Conservation (phyloP, 352 stramenopile genomes). For the Globisporangium nodosum region DNA sequence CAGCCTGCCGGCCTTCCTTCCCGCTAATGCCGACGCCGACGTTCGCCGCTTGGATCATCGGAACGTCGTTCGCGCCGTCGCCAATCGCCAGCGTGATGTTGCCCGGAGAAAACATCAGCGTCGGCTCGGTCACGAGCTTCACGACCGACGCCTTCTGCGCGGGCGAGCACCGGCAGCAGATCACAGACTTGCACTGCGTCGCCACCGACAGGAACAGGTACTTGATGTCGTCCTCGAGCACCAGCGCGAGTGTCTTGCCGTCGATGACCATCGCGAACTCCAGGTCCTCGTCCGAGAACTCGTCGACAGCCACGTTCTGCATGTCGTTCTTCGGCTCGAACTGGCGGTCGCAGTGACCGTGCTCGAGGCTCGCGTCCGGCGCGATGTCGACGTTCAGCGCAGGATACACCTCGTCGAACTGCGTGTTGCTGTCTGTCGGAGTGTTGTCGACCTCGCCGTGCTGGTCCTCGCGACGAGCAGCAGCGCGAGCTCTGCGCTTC, state of each 20-base stretch:
- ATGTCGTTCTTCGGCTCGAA: conserved; percentile 59
- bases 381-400: conserved; percentile 42
- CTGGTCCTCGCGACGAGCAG: conserved; percentile 44
- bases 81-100: conserved; percentile 95
- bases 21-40: conserved; percentile 97
- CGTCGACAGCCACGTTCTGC: conserved; percentile 23
- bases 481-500: conserved; percentile 42
- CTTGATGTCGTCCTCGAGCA: conserved; percentile 87
- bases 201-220: conserved; percentile 85
- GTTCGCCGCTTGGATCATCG: conserved; percentile 98
- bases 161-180: conserved; percentile 83
- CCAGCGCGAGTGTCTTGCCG: conserved; percentile 73
- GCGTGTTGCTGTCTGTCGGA: conserved; percentile 25
- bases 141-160: conserved; percentile 84
- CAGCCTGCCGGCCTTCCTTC: conserved; percentile 96
- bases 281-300: conserved; percentile 69
- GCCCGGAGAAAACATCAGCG: conserved; percentile 82
- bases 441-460: conserved; percentile 19
- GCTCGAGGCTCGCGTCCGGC: conserved; percentile 49
- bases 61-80: conserved; percentile 98
- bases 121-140: conserved; percentile 83
- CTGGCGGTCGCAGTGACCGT: conserved; percentile 49
- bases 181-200: conserved; percentile 87
- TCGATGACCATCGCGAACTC: conserved; percentile 91
- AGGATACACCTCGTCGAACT: conserved; percentile 76